Base-by-base conservation (phyloP, 345 rosid genomes). In the Hibiscus trionum region DNA sequence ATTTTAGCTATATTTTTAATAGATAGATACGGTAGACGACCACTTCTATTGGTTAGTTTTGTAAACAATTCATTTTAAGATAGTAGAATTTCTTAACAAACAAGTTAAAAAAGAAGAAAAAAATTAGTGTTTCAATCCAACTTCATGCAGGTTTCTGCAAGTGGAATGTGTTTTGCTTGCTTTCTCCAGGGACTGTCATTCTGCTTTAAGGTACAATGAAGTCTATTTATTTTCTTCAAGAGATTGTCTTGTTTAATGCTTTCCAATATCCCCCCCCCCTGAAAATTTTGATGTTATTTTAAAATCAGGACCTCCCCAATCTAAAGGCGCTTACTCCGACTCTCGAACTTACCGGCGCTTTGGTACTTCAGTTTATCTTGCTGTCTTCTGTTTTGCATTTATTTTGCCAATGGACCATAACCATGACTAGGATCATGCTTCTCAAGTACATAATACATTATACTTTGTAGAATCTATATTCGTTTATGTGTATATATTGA, bases 1-100 rank as follows among this genome's bases (percentile, higher is more conserved):
- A 16, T 72, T 44, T 3, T 80, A 35, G 74, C 72, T 44, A 66
- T 88, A 11, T 5, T 86, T 52, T 73, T 88, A 65, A 83, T 83
- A 37, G 92, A 88, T 66, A 80, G 29, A 66, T 82, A 59, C 39
- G 92, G 92, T 73, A 73, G 92, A 76, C 79, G 90, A 4, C 84
- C 82, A n/a, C 88, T 84, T 29, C 77, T 87, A 7, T n/a, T 87
- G 85, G 90, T 86, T 56, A 75, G 80, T 69, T 44, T 55, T 14
- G 47, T 12, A 33, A 70, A 33, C 17, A n/a, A 1, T 62, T 49
- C 33, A 72, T 2, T n/a, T 37, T 37, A 1, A 21, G 44, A 14
- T 19, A 0, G 46, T 27, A 44, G 2, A 21, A 66, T 50, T 12
- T 14, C 27, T 65, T 16, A 37, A 39, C 42, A 55, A 42, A 31